Percentiles rank a stretch among this genome's conserved stretches.
Evolutionary conservation across 2,329 filamentous ascomycete species (phyloP).

Genomic region (Ophiobolus disseminans): DNA sequence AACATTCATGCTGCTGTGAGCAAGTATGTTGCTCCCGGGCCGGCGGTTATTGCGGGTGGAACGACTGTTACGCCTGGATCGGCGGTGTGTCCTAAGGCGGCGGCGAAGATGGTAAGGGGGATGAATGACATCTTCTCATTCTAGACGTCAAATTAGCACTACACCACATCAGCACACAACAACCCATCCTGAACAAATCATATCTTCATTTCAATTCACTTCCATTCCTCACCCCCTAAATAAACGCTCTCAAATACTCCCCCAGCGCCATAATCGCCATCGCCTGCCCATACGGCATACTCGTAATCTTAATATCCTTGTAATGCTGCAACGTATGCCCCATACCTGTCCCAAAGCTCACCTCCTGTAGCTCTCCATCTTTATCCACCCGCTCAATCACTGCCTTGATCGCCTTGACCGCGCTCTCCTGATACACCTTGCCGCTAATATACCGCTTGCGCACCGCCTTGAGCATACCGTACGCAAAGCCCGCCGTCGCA

Average conservation of each 20-base stretch:
- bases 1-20: slow-evolving; percentile 33
- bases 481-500: slow-evolving; percentile 81
- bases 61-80: slow-evolving; percentile 18
- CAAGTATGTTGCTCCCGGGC: slow-evolving; percentile 57
- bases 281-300: slow-evolving; percentile 84
- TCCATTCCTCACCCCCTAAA: slow-evolving; percentile 43
- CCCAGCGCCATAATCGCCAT: slow-evolving; percentile 85
- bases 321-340: slow-evolving; percentile 77
- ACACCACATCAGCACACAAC: neutral
- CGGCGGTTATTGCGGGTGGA: slow-evolving; percentile 33
- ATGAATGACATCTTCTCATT: slow-evolving; percentile 17
- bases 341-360: slow-evolving; percentile 82
- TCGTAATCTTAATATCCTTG: slow-evolving; percentile 75
- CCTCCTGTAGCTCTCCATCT: slow-evolving; percentile 74
- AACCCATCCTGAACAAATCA: neutral
- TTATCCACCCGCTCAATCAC: slow-evolving; percentile 70
- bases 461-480: slow-evolving; percentile 76
- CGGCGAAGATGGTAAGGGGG: slow-evolving; percentile 19
- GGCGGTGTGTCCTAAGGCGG: slow-evolving; percentile 23
- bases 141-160: slow-evolving; percentile 2
- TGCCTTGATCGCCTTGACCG: slow-evolving; percentile 70
- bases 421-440: slow-evolving; percentile 66
- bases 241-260: slow-evolving; percentile 71
- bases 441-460: slow-evolving; percentile 71
- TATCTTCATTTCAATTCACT: slow-evolving; percentile 36